A percentile compares a stretch with the other conserved stretches of the same genome.
These are phyloP conservation scores for Claviceps spartinae DNA, from an alignment of 2,329 filamentous ascomycete species.

Conservation along the genomic window DNA sequence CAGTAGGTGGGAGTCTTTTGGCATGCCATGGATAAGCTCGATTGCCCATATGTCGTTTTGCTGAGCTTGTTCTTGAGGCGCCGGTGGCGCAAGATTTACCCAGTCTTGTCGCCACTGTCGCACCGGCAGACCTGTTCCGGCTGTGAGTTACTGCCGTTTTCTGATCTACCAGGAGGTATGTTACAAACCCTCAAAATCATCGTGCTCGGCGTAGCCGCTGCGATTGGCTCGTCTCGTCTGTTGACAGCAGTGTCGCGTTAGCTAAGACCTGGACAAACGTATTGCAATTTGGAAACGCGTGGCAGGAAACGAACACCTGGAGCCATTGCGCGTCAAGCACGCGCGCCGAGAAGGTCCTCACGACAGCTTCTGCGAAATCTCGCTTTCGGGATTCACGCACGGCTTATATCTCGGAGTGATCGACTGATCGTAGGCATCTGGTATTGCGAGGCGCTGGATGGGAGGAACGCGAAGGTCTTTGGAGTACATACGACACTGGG, in stretches of 20 bases:
- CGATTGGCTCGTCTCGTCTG: conserved; percentile 45
- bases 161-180: background rate
- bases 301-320: conserved; percentile 21
- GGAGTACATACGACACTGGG: background rate
- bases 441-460: background rate
- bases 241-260: conserved; percentile 7
- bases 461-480: background rate
- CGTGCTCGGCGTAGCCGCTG: conserved; percentile 43
- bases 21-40: conserved; percentile 70
- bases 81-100: conserved; percentile 53
- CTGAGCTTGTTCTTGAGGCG: conserved; percentile 47
- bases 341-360: background rate
- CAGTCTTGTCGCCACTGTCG: conserved; percentile 74
- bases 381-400: background rate
- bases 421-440: background rate
- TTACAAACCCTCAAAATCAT: conserved; percentile 43
- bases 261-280: conserved; percentile 4
- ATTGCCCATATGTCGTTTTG: conserved; percentile 56
- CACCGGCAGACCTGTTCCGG: conserved; percentile 61
- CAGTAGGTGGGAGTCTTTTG: conserved; percentile 68
- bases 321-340: conserved; percentile 19
- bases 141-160: conserved; percentile 9
- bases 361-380: background rate
- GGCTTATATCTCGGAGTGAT: background rate
- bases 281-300: background rate